Evolutionary conservation across 352 stramenopile species (phyloP), one percentile per base, ranked within the genome.

Genomic region (Halophytophthora batemanensis): DNA sequence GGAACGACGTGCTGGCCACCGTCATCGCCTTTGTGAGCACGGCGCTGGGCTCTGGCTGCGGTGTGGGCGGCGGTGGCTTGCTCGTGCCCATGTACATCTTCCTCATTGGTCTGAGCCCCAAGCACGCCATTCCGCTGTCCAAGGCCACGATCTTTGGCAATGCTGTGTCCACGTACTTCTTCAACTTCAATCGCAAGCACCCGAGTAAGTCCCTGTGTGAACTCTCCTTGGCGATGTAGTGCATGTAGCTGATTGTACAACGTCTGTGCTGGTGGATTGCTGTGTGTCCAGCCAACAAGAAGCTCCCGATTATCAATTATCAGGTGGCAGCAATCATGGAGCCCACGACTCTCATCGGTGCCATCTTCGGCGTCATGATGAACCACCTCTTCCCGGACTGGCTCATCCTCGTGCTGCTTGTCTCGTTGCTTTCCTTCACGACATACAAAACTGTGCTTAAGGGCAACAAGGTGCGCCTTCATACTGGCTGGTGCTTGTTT

Each of bases 321-420:
- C 92, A 98, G 53, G 74, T 99, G n/a, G 95, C 98, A n/a, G 63
- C 98, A 2, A 90, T 98, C n/a, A 99, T 99, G 96, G 96, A 99
- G 77, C 97, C 96, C 2, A 82, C 95, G 59, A 90, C 83, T 34
- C 67, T 93, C 12, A 80, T 91, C 29, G 83, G 83, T 33, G 56
- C 81, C 43, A 77, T 91, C 59, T 87, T 90, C 25, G 83, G 81
- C 28, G 83, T 93, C 15, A 87, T 91, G 78, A 69, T 88, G 62
- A 93, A 93, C 57, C 74, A 86, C 48, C 61, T 88, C 36, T 78
- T 94, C 44, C 84, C 84, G 8, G 79, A 90, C 58, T 94, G 84
- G 84, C 64, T 92, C 43, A 91, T 94, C 38, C 56, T 91, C 51
- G 53, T 85, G 23, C 62, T 94, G 34, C 62, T 94, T 14, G 72